A percentile compares a stretch with the other conserved stretches of the same genome.
Evolutionary conservation across 2,329 filamentous ascomycete genomes (phyloP).

Genomic region (Penicillium sp.): DNA sequence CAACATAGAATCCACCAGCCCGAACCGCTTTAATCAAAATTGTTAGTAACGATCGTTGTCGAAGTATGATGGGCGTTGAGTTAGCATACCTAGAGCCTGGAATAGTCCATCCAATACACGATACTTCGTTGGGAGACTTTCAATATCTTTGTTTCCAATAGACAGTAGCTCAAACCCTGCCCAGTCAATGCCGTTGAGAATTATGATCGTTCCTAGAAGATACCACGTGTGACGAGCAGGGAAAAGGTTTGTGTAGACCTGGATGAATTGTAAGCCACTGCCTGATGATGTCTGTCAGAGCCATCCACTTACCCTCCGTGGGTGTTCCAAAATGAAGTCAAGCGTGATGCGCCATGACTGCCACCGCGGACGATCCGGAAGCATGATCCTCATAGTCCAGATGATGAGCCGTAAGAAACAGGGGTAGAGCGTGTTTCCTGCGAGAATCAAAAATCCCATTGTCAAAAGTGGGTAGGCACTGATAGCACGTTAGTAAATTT

Average conservation of each 20-base stretch:
- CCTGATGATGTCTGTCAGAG: background rate
- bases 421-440: conserved; percentile 68
- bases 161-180: conserved; percentile 67
- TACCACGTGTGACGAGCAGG: conserved; percentile 67
- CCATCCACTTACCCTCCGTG: conserved; percentile 28
- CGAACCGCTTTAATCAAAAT: conserved; percentile 49
- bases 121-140: conserved; percentile 54
- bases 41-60: background rate
- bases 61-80: background rate
- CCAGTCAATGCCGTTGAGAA: conserved; percentile 67
- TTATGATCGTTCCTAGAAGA: conserved; percentile 61
- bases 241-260: conserved; percentile 55
- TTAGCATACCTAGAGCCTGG: conserved; percentile 53
- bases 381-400: conserved; percentile 49
- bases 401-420: conserved; percentile 63
- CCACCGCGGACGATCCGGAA: conserved; percentile 30
- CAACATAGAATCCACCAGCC: conserved; percentile 67
- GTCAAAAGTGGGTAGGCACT: conserved; percentile 46
- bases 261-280: conserved; percentile 7
- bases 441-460: conserved; percentile 61
- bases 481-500: conserved; percentile 8
- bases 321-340: conserved; percentile 39
- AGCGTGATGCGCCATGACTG: conserved; percentile 34
- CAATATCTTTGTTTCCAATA: conserved; percentile 60
- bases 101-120: conserved; percentile 67